Evolutionary conservation across 2,329 filamentous ascomycete genomes (phyloP).

Genomic region (Esteya vermicola): DNA sequence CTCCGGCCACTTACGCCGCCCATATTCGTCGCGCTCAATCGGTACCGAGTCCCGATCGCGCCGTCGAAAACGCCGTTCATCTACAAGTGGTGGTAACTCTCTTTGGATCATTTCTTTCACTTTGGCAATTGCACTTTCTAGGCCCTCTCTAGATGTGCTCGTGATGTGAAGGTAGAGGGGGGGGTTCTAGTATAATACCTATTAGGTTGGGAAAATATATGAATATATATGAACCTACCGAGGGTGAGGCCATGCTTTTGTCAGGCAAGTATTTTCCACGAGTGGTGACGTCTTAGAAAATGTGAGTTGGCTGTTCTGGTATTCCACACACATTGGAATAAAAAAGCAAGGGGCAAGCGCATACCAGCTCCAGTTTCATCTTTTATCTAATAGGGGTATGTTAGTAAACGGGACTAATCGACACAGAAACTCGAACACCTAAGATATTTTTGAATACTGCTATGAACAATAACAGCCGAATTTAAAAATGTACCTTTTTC

Average conservation of each 20-base stretch:
- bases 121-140: slow-evolving; percentile 74
- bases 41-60: slow-evolving; percentile 46
- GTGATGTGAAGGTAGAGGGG: slow-evolving; percentile 93
- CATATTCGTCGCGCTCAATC: slow-evolving; percentile 73
- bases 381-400: slow-evolving; percentile 99
- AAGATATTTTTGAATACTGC: too few species aligned
- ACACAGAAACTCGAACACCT: too few species aligned
- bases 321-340: neutral
- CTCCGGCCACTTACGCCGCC: slow-evolving; percentile 89
- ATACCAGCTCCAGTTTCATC: slow-evolving; percentile 99
- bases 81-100: slow-evolving; percentile 86
- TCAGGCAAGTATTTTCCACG: slow-evolving; percentile 94
- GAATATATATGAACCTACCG: too few species aligned
- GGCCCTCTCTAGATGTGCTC: slow-evolving; percentile 79
- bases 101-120: slow-evolving; percentile 95
- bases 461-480: too few species aligned
- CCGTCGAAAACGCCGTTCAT: slow-evolving; percentile 81
- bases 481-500: slow-evolving; percentile 94
- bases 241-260: slow-evolving; percentile 89
- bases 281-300: slow-evolving; percentile 91
- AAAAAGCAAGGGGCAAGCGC: slow-evolving; percentile 36
- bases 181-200: slow-evolving; percentile 50
- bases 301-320: slow-evolving; percentile 30
- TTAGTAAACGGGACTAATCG: too few species aligned
- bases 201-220: neutral